Evolutionary conservation across 768 basidiomycete genomes (phyloP).

Genomic region (Guyanaporus albipodus): DNA sequence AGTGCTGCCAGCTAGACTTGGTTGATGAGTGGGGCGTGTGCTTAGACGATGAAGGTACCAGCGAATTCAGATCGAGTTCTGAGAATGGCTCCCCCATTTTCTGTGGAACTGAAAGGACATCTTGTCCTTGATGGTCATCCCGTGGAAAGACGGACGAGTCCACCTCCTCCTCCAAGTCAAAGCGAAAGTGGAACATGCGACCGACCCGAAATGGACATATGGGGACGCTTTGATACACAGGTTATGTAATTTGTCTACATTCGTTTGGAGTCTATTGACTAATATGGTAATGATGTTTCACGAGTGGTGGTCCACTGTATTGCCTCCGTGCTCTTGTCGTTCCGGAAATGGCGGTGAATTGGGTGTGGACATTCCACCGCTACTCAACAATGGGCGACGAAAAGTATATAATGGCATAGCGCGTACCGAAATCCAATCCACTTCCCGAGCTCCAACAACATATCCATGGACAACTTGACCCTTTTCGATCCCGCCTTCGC

Average conservation of each 20-base stretch:
- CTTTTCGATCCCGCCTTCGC: background rate
- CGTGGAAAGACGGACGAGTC: constrained; percentile 12
- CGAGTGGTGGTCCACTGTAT: background rate
- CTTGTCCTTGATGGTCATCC: background rate
- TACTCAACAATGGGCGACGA: too few relatives aligned
- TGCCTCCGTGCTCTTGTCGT: background rate
- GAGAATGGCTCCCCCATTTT: constrained; percentile 16
- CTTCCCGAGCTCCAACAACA: background rate
- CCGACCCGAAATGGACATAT: too few relatives aligned
- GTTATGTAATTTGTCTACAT: background rate
- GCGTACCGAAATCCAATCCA: background rate
- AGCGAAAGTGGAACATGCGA: constrained; percentile 49
- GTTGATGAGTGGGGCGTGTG: constrained; percentile 7
- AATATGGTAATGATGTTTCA: background rate
- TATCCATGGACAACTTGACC: constrained; percentile 9
- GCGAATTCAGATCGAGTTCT: constrained; percentile 28
- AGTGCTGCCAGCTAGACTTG: constrained; percentile 58
- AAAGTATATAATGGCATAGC: background rate
- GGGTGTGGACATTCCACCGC: too few relatives aligned
- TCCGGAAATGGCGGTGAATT: constrained; percentile 8
- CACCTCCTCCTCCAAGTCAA: constrained; percentile 51
- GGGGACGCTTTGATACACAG: background rate
- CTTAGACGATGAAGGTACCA: constrained; percentile 21
- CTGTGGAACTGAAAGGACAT: background rate
- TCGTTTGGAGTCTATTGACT: background rate